Percentiles rank a stretch among this genome's conserved stretches.
These are phyloP conservation scores for Geosmithia morbida DNA, from an alignment of 2,329 filamentous ascomycete genomes.

Conservation along the genomic window DNA sequence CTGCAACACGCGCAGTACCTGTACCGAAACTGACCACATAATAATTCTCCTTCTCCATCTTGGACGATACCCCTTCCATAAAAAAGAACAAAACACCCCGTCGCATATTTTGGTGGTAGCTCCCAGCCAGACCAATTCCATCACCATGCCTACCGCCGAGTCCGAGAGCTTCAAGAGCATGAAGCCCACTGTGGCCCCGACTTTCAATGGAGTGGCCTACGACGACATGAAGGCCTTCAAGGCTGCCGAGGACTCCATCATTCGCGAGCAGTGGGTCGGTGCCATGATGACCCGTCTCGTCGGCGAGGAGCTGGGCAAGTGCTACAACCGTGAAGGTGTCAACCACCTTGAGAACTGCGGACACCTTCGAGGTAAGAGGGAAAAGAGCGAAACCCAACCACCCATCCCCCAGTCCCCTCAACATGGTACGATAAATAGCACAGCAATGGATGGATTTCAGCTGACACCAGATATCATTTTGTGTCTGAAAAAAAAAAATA, in stretches of 20 bases:
- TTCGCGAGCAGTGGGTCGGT: constrained; percentile 79
- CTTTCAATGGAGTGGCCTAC: constrained; percentile 78
- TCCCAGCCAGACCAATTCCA: neutral
- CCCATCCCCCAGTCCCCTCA: constrained; percentile 1
- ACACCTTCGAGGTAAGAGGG: constrained; percentile 57
- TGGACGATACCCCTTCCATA: neutral
- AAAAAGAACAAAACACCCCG: too few relatives aligned
- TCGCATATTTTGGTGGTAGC: neutral
- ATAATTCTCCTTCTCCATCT: neutral
- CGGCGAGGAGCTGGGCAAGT: constrained; percentile 71
- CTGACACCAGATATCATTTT: neutral
- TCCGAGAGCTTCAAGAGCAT: constrained; percentile 69
- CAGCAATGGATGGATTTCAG: neutral
- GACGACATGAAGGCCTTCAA: constrained; percentile 71
- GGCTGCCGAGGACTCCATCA: constrained; percentile 67
- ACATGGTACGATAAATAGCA: neutral
- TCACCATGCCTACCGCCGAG: constrained; percentile 66
- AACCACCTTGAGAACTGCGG: constrained; percentile 86
- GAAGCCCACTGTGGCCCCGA: constrained; percentile 70
- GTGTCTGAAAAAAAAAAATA: constrained; percentile 17
- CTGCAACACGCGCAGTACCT: too few relatives aligned
- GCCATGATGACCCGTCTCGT: constrained; percentile 81
- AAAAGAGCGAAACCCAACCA: neutral
- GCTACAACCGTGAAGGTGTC: constrained; percentile 71
- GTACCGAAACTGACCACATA: neutral